Evolutionary conservation across 139 green algal genomes (phyloP).

Genomic region (Gonium pectorale): DNA sequence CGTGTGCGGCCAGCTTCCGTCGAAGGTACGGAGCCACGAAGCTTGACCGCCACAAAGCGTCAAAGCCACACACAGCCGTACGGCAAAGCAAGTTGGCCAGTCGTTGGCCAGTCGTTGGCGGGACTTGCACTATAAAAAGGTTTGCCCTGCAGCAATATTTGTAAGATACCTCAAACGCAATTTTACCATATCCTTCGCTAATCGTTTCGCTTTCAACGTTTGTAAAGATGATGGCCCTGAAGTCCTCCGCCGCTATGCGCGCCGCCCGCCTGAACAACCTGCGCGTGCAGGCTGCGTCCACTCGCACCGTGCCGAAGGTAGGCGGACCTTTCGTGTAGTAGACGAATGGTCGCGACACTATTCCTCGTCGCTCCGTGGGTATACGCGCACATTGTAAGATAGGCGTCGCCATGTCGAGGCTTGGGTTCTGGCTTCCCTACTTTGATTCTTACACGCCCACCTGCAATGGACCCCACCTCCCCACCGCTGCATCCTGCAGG

Average conservation of each 20-base stretch:
- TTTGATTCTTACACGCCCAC: background rate
- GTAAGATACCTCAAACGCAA: background rate
- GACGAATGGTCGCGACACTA: too few species aligned
- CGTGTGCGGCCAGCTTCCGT: too few species aligned
- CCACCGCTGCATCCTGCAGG: background rate
- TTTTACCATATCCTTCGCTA: background rate
- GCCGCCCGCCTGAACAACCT: background rate
- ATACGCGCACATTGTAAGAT: background rate
- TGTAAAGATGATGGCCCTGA: constrained; percentile 29
- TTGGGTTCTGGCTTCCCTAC: background rate
- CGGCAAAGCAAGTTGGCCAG: background rate
- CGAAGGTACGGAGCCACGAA: too few species aligned
- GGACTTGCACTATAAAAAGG: background rate
- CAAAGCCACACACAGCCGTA: background rate
- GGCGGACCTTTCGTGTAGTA: too few species aligned
- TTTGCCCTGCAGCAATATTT: background rate
- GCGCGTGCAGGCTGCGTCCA: background rate
- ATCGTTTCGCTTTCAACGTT: background rate
- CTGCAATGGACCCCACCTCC: too few species aligned
- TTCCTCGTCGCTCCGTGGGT: too few species aligned
- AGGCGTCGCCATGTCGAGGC: background rate
- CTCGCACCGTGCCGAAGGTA: background rate
- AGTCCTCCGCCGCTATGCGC: constrained; percentile 9
- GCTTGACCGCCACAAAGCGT: too few species aligned
- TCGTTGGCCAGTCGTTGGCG: background rate